Percentiles rank a stretch among this genome's conserved stretches.
Conservation (phyloP, 129 eudicot genomes). For the Pittosporum tobira region DNA sequence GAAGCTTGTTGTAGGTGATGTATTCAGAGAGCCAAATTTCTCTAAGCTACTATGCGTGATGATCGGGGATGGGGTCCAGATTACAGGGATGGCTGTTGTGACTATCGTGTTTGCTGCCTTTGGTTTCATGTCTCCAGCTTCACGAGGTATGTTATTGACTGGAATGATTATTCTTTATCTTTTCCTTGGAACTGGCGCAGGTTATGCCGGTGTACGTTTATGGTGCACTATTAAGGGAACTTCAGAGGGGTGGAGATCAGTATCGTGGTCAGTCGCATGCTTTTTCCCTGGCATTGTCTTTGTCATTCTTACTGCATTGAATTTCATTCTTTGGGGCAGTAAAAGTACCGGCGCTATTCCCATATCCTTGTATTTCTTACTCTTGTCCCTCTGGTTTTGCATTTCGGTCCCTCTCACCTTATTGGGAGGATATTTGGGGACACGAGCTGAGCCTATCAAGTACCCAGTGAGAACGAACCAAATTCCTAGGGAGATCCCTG, state of each 20-base stretch:
- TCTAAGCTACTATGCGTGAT: conserved; percentile 53
- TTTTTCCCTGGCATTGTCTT: conserved; percentile 61
- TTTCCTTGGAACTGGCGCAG: conserved; percentile 56
- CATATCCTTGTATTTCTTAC: conserved; percentile 41
- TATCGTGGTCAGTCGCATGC: conserved; percentile 53
- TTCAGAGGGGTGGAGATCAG: conserved; percentile 57
- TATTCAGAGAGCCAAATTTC: conserved; percentile 51
- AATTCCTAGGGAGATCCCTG: conserved; percentile 60
- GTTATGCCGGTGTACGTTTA: conserved; percentile 50
- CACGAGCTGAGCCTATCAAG: conserved; percentile 41
- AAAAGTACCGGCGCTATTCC: conserved; percentile 66
- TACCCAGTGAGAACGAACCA: conserved; percentile 62
- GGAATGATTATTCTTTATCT: conserved; percentile 67
- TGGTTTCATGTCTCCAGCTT: conserved; percentile 76
- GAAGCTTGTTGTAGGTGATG: conserved; percentile 75
- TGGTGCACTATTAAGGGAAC: conserved; percentile 53
- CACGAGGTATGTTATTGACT: conserved; percentile 61
- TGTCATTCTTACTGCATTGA: conserved; percentile 39
- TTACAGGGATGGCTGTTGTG: conserved; percentile 53
- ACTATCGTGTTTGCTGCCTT: conserved; percentile 64
- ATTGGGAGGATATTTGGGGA: conserved; percentile 52
- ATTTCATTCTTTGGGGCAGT: conserved; percentile 62
- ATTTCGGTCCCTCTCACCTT: conserved; percentile 62
- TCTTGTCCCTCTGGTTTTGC: conserved; percentile 57
- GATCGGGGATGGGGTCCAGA: conserved; percentile 60